Base-by-base conservation (phyloP, 352 stramenopile genomes). In the Phytopythium oedochilum region DNA sequence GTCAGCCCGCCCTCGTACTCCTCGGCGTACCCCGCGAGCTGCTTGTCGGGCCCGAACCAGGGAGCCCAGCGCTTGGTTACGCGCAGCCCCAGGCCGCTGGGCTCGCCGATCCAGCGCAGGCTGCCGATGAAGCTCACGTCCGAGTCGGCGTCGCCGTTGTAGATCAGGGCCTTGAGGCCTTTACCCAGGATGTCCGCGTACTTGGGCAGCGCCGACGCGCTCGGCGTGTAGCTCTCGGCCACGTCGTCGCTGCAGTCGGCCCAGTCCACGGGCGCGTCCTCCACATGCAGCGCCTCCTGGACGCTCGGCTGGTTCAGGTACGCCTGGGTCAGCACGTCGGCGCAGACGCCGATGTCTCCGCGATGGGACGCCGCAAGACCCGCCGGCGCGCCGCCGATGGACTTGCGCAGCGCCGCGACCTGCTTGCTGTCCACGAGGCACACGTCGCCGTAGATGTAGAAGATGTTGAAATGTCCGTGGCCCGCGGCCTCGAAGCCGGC, bases 121-220 rank as follows among this genome's bases (percentile, higher is more conserved):
- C 98, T 99, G 38, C 82, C 79, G 50, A 92, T 88, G 44, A 92
- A 92, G 59, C 89, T 92, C 45, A 89, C 79, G 51, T 89, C 75
- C 39, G 79, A 92, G 63, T 92, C 82, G 23, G 82, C 78, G 32
- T 92, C 82, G 46, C 82, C 82, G 39, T 73, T 87, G 67, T 91
- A 91, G 63, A 91, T 88, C 12, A 91, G 66, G 0, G 52, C 71
- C 29, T 75, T 79, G 26, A 91, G 67, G 15, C 67, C 66, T 54
- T 55, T 58, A n/a, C 51, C 59, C 5, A 91, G 44, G 55, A 89
- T 88, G 57, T 72, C 81, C 51, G 60, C 60, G 66, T 91, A 91
- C 64, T 89, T 85, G 36, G 70, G 70, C 35, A 91, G 57, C 11
- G 79, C 73, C 25, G 79, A 88, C 35, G 69, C 57, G 15, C 64